Conservation (phyloP, 768 basidiomycete genomes). For the Russula griseocarnosa region DNA sequence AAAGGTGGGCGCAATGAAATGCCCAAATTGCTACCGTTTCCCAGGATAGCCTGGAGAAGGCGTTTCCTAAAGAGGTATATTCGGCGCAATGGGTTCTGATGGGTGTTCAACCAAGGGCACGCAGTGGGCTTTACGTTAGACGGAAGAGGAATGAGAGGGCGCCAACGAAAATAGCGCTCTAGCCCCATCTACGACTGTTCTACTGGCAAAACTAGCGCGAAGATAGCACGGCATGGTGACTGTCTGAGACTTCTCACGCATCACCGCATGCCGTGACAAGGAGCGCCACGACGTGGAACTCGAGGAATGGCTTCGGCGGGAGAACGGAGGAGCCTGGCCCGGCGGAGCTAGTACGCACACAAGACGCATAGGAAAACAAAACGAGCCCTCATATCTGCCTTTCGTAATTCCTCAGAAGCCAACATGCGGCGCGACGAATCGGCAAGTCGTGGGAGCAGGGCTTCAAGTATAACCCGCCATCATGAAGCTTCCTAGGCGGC, state of each 20-base stretch:
- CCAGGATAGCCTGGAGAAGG: conserved; percentile 19
- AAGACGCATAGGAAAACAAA: background rate
- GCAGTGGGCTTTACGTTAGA: conserved; percentile 24
- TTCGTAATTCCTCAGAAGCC: conserved; percentile 16
- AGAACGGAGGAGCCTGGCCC: conserved; percentile 8
- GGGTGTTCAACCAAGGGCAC: conserved; percentile 21
- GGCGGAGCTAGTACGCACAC: conserved; percentile 18
- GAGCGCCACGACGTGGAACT: conserved; percentile 27
- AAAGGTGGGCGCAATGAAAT: conserved; percentile 11
- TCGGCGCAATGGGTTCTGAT: conserved; percentile 28
- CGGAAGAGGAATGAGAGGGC: conserved; percentile 24
- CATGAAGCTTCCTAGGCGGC: conserved; percentile 4
- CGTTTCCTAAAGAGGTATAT: conserved; percentile 20
- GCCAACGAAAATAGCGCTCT: conserved; percentile 22
- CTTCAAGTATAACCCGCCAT: background rate
- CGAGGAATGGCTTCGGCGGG: conserved; percentile 26
- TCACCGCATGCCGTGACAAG: conserved; percentile 23
- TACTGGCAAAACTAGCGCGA: conserved; percentile 27
- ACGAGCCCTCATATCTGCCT: conserved; percentile 18
- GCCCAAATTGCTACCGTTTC: conserved; percentile 19
- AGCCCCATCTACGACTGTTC: conserved; percentile 24
- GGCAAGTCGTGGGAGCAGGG: conserved; percentile 16
- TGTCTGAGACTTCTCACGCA: conserved; percentile 22
- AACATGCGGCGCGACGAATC: conserved; percentile 16
- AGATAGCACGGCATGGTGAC: conserved; percentile 21